Evolutionary conservation across 371 early-diverging fungal species (phyloP), one percentile per base, ranked within the genome.

Genomic region (Haplosporangium sp.): DNA sequence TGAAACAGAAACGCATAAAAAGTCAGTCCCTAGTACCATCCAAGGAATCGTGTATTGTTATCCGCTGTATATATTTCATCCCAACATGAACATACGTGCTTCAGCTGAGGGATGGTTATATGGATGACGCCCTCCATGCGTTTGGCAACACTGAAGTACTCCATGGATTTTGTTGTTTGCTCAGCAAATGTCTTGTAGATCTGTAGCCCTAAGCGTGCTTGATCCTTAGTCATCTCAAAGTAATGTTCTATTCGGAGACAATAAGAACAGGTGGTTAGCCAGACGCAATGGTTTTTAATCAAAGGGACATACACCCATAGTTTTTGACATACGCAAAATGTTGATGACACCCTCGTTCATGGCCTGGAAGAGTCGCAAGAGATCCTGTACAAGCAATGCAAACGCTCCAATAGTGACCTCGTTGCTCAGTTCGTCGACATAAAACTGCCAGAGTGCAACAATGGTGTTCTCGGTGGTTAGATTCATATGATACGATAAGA

Each of bases 311-410:
- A 16, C 37, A n/a, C n/a, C 55, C 43, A 51, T 55, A 57, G 7
- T 42, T n/a, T 38, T 47, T 6, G 11, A 67, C 81, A 54, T 83
- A 91, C 94, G 89, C 54, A 97, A 85, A 64, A 96, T 93, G 65
- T 94, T 92, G 62, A 97, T 94, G 40, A 96, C 94, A 16, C 93
- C 95, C 77, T 95, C 95, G 79, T 97, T 98, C 82, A 95, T 84
- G 4, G 93, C 87, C 77, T 94, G 94, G 81, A 95, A 97, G 18
- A 97, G 84, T 11, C 87, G 86, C 55, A 97, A 82, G 81, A 95
- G 86, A 73, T 98, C 98, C 29, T 93, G 92, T 20, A 96, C 82
- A 21, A 96, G 84, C 57, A 97, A 81, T 16, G 95, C 85, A 81
- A 93, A 96, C 4, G 96, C 94, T 55, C 91, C 90, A 29, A 95